Evolutionary conservation across 305 asterid genomes (phyloP).

Genomic region (Plantago rigida): DNA sequence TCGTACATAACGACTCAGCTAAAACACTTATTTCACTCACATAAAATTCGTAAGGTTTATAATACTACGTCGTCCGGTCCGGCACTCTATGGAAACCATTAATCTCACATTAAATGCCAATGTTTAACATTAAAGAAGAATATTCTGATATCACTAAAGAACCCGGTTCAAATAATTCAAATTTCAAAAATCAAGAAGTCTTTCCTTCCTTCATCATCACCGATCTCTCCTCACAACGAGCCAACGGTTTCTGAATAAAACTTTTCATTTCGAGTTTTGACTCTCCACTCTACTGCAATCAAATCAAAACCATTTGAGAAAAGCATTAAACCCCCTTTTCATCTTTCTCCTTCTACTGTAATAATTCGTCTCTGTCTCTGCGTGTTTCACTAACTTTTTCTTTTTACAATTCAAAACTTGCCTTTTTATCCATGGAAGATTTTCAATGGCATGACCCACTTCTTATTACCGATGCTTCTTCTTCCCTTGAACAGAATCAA

Average conservation of each 20-base stretch:
- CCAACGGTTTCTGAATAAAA: background rate
- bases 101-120: no score
- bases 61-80: no score
- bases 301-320: conserved; percentile 18
- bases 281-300: background rate
- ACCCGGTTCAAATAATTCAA: conserved; percentile 37
- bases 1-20: no score
- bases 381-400: conserved; percentile 22
- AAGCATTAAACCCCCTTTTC: conserved; percentile 36
- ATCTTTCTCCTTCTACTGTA: conserved; percentile 26
- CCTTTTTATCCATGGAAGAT: conserved; percentile 44
- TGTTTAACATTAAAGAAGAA: no score
- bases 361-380: conserved; percentile 3
- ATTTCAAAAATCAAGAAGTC: conserved; percentile 26
- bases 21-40: no score
- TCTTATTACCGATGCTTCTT: conserved; percentile 59
- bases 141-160: no score
- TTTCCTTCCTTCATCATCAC: conserved; percentile 17
- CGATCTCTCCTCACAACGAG: conserved; percentile 27
- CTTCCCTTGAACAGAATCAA: conserved; percentile 36
- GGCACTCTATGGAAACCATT: no score
- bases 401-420: conserved; percentile 32
- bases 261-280: conserved; percentile 18
- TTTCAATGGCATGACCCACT: conserved; percentile 63
- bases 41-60: no score